Evolutionary conservation across 2,329 filamentous ascomycete species (phyloP), one percentile per base, ranked within the genome.

Genomic region (Hymenoscyphus fraxineus): DNA sequence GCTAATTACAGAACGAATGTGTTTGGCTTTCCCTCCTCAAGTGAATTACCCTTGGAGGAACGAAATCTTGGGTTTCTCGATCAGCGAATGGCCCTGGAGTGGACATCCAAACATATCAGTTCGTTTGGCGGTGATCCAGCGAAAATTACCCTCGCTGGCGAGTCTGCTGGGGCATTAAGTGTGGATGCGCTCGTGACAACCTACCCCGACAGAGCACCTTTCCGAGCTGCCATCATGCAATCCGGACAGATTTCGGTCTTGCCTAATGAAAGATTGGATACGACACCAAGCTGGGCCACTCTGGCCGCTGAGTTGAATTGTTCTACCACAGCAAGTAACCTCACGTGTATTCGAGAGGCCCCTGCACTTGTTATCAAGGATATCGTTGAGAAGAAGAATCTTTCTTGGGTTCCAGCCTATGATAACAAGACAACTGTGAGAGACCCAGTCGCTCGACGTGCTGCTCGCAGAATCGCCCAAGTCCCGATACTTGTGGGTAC

Each of bases 41-140:
- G 78, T 40, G 77, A 80, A 38, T 74, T 85, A 7, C 77, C 79
- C 38, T 74, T 76, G 0, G 70, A 72, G 2, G 72, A 73, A 0
- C 61, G 67, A 86, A 89, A 70, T 6, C 22, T 59, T 22, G 58
- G 58, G 4, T 31, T 59, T 12, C 39, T 41, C 15, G 58, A 59
- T 38, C 85, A 88, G 74, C 79, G 83, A 67, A 71, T 81, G 22
- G 79, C 84, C 12, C 77, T 89, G 22, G 75, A 79, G 64, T 89
- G 86, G 86, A 80, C 88, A 39, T 78, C 79, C 64, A 76, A 80
- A 32, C 88, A 87, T 72, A 83, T 86, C 61, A 80, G 74, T 3
- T 75, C 74, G 4, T 87, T 89, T 73, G 85, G 86, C 0, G 87
- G 86, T 1, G 82, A 88, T 67, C 77, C 77, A 1, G 38, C 74